Evolutionary conservation across 2,329 filamentous ascomycete genomes (phyloP).

Genomic region (Fusarium sp.): DNA sequence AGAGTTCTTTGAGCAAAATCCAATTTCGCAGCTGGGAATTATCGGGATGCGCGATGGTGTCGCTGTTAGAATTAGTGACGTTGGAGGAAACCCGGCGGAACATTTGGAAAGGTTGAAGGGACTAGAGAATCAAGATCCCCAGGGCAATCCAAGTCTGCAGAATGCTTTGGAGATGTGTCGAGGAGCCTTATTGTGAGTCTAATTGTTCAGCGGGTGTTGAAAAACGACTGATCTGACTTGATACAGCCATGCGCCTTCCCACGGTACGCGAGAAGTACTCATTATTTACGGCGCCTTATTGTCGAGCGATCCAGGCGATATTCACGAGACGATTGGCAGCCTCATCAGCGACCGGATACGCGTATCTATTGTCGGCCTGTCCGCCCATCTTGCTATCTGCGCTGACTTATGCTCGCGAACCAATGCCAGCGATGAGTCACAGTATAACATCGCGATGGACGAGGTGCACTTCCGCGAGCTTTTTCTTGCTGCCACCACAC

Average conservation of each 20-base stretch:
- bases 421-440: slow-evolving; percentile 80
- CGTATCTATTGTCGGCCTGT: slow-evolving; percentile 89
- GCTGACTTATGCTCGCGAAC: slow-evolving; percentile 89
- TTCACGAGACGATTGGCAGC: slow-evolving; percentile 86
- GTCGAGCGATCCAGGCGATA: slow-evolving; percentile 93
- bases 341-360: slow-evolving; percentile 87
- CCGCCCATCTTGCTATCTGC: slow-evolving; percentile 93
- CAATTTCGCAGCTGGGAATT: slow-evolving; percentile 94
- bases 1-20: slow-evolving; percentile 98
- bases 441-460: slow-evolving; percentile 88
- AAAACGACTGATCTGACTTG: slow-evolving; percentile 5
- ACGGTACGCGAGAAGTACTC: slow-evolving; percentile 93
- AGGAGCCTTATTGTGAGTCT: slow-evolving; percentile 80
- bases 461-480: slow-evolving; percentile 83
- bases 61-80: slow-evolving; percentile 85
- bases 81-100: slow-evolving; percentile 91
- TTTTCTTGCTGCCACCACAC: slow-evolving; percentile 89
- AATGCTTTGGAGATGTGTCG: slow-evolving; percentile 97
- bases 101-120: slow-evolving; percentile 83
- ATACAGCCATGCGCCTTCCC: slow-evolving; percentile 83
- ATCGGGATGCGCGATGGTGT: slow-evolving; percentile 94
- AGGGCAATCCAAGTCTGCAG: slow-evolving; percentile 85
- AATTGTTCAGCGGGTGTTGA: not conserved
- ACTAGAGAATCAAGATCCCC: slow-evolving; percentile 75
- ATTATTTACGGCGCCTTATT: slow-evolving; percentile 92